These are phyloP conservation scores for Anthostomella pinea DNA, from an alignment of 2,329 filamentous ascomycete genomes.

Conservation along the genomic window DNA sequence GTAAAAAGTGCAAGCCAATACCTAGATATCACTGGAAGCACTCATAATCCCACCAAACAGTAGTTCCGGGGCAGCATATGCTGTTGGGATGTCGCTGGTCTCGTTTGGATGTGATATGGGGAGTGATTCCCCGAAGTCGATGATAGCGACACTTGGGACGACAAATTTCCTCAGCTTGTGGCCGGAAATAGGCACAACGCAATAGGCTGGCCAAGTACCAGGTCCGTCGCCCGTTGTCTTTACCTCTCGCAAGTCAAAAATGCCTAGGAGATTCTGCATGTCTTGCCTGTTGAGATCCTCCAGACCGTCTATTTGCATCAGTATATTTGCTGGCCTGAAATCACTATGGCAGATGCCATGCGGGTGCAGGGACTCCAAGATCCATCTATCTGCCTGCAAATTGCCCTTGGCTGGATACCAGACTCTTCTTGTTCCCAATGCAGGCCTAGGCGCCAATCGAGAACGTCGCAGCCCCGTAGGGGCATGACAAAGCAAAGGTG, in stretches of 20 bases:
- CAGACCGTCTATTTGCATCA: constrained; percentile 11
- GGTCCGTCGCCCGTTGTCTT: constrained; percentile 4
- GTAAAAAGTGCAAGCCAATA: constrained; percentile 13
- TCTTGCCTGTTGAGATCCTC: constrained; percentile 6
- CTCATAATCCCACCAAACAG: constrained; percentile 1
- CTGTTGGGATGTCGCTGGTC: constrained; percentile 4
- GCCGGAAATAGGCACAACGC: not conserved
- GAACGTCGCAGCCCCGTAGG: constrained; percentile 4
- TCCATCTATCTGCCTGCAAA: constrained; percentile 9
- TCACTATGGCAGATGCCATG: constrained; percentile 16
- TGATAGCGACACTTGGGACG: constrained; percentile 4
- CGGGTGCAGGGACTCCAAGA: constrained; percentile 9
- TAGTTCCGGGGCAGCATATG: constrained; percentile 11
- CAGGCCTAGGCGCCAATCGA: constrained; percentile 3
- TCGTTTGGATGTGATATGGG: constrained; percentile 1
- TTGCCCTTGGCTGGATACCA: not conserved
- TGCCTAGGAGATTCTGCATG: constrained; percentile 7
- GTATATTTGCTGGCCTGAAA: constrained; percentile 10
- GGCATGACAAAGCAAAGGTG: constrained; percentile 17
- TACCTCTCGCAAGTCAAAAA: not conserved
- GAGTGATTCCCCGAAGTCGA: constrained; percentile 18
- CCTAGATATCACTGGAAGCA: constrained; percentile 11
- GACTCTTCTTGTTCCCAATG: not conserved
- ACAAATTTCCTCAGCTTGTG: constrained; percentile 5
- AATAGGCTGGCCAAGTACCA: constrained; percentile 8